These are phyloP conservation scores for Mallotus nudiflorus DNA, from an alignment of 345 rosid genomes.

Conservation along the genomic window DNA sequence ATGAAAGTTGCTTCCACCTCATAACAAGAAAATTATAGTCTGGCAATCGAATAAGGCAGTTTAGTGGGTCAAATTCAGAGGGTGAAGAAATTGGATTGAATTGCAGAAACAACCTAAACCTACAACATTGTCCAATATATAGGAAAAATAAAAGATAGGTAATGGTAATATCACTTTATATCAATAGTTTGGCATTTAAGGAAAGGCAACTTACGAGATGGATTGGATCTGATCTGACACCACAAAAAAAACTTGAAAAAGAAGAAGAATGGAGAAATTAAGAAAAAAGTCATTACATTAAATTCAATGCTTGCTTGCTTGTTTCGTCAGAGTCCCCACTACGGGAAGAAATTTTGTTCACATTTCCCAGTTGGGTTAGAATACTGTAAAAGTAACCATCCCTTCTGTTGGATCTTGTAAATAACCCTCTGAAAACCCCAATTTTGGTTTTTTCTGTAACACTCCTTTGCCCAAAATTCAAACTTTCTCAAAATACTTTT, in stretches of 20 bases:
- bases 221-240: slow-evolving; percentile 27
- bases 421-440: background rate
- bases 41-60: too few relatives aligned
- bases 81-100: too few relatives aligned
- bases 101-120: too few relatives aligned
- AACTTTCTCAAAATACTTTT: too few relatives aligned
- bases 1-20: too few relatives aligned
- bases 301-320: slow-evolving; percentile 21
- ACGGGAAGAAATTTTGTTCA: slow-evolving; percentile 4
- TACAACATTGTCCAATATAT: too few relatives aligned
- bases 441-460: too few relatives aligned
- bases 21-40: too few relatives aligned
- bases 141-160: too few relatives aligned
- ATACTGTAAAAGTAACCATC: slow-evolving; percentile 16
- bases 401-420: slow-evolving; percentile 25
- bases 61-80: too few relatives aligned
- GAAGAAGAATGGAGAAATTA: background rate
- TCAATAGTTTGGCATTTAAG: background rate
- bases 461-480: too few relatives aligned
- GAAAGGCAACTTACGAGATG: slow-evolving; percentile 20
- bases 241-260: background rate
- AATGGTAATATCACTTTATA: background rate
- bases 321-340: slow-evolving; percentile 17
- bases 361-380: slow-evolving; percentile 22
- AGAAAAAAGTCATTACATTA: background rate